Base-by-base conservation (phyloP, 2,329 filamentous ascomycete species). In the Geosmithia putterillii region DNA sequence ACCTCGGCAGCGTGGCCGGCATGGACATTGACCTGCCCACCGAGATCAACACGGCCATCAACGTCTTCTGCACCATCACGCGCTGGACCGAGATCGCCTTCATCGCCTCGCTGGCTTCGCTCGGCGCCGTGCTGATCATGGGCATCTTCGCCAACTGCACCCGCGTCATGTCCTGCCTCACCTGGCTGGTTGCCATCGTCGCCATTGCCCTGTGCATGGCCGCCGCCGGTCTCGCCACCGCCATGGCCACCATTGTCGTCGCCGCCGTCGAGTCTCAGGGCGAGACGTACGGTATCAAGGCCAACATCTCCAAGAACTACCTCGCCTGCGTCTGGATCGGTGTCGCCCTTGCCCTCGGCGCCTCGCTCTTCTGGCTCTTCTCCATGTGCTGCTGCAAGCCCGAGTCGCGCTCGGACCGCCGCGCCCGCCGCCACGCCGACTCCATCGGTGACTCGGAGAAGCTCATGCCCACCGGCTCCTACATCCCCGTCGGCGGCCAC, bases 381-480 rank as follows among this genome's bases (percentile, higher is more conserved):
- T 86, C 81, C 62, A 76, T 84, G 55, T 96, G 90, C 81, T 96
- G 89, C 78, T 95, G 89, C 52, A 86, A 86, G 53, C 62, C 62
- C 14, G 62, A 64, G 45, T 49, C 47, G 44, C 51, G 53, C 48
- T 6, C 6, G 8, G 48, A 49, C 45, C 49, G 53, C 45, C 49
- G 50, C 50, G 61, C 58, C 52, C 52, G 58, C 49, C 43, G 48
- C 48, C 57, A 56, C 54, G 28, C 10, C 10, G 55, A 58, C 48
- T 50, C 51, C 48, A 49, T 53, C 43, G 52, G 51, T 40, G 66
- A 71, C 46, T 58, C 55, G 58, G 74, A 78, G 66, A 76, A 78
- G 66, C 61, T 69, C 40, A 53, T 70, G 9, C 61, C 66, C n/a
- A 45, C 46, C 41, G 36, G 47, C 39, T 44, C 45, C 28, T 70